A percentile compares a stretch with the other conserved stretches of the same genome.
Conservation (phyloP, 2,329 filamentous ascomycete species). For the Cryphonectria parasitica region DNA sequence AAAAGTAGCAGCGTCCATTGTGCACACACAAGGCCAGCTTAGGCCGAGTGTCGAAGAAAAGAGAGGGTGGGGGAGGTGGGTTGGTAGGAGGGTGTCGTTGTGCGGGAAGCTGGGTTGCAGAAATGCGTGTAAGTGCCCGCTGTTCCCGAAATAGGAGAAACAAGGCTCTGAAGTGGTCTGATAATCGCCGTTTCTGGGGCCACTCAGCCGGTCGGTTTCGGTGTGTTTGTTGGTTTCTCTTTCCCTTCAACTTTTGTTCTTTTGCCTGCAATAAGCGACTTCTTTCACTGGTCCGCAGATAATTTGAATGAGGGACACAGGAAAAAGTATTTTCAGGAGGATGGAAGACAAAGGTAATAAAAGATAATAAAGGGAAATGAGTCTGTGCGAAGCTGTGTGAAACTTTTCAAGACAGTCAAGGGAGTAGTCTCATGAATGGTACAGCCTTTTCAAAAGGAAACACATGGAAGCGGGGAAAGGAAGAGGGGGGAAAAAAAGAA, state of each 20-base stretch:
- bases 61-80: not conserved
- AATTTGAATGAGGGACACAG: not conserved
- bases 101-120: not conserved
- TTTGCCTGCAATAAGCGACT: not conserved
- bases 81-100: not conserved
- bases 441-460: not conserved
- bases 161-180: conserved; percentile 26
- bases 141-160: conserved; percentile 20
- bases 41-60: not conserved
- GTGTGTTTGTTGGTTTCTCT: not conserved
- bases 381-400: not conserved
- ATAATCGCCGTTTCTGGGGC: conserved; percentile 29
- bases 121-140: conserved; percentile 9
- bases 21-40: not conserved
- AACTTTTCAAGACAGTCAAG: conserved; percentile 10
- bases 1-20: conserved; percentile 25
- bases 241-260: not conserved
- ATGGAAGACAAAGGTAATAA: not conserved
- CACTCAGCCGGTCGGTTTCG: conserved; percentile 22
- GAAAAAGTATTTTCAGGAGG: not conserved
- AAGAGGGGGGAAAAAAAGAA: conserved; percentile 8
- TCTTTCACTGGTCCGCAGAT: not conserved
- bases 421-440: conserved; percentile 8
- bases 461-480: not conserved
- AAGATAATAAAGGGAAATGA: not conserved